Evolutionary conservation across 2,329 filamentous ascomycete species (phyloP).

Genomic region (Colletotrichum noveboracense): DNA sequence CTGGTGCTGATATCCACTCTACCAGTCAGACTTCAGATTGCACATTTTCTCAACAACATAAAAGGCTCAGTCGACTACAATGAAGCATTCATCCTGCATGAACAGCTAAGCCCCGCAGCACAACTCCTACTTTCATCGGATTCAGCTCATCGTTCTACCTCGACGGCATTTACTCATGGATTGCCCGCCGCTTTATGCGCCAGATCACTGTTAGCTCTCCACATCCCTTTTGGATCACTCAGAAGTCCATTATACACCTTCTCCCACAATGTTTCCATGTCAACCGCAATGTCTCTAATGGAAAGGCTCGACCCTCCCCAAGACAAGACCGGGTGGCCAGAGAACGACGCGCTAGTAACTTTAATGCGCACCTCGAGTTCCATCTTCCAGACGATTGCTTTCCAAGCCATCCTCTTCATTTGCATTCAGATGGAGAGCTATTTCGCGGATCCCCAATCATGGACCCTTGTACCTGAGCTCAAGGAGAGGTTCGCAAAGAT

Average conservation of each 20-base stretch:
- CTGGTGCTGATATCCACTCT: background rate
- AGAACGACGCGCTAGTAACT: background rate
- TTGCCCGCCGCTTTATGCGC: background rate
- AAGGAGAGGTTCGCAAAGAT: background rate
- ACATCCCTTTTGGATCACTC: background rate
- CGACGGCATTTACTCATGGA: background rate
- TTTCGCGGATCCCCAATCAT: background rate
- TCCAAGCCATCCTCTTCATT: background rate
- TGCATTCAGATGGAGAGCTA: background rate
- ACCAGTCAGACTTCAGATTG: background rate
- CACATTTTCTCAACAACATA: background rate
- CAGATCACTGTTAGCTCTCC: background rate
- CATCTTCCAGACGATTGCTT: background rate
- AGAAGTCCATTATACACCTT: background rate
- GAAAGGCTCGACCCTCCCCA: background rate
- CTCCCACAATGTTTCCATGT: background rate
- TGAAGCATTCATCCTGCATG: background rate
- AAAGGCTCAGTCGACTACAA: background rate
- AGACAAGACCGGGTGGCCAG: background rate
- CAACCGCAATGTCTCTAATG: background rate
- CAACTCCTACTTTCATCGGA: background rate
- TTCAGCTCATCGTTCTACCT: background rate
- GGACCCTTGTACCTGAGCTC: background rate
- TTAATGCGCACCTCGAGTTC: background rate
- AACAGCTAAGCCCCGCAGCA: background rate